Conservation (phyloP, 2,329 filamentous ascomycete genomes). For the Phaeosphaeria sp. region DNA sequence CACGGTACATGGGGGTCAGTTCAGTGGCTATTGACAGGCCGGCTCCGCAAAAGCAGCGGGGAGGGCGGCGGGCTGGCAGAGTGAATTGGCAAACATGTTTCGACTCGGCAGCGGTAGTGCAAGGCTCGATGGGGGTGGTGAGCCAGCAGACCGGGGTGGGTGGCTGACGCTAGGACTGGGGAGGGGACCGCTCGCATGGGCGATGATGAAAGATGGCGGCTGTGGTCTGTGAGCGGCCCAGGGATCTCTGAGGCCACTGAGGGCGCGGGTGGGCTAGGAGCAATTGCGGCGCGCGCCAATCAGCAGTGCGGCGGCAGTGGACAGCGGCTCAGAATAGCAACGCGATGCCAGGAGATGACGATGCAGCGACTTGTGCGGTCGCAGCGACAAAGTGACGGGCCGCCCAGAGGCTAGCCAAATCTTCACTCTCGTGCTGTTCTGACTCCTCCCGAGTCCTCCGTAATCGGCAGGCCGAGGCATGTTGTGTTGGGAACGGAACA, state of each 20-base stretch:
- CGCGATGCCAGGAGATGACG: slow-evolving; percentile 4
- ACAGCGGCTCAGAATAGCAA: slow-evolving; percentile 19
- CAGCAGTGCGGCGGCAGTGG: slow-evolving; percentile 15
- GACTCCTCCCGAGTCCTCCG: not conserved
- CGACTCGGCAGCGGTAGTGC: slow-evolving; percentile 37
- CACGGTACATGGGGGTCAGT: slow-evolving; percentile 29
- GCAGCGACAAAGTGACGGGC: slow-evolving; percentile 2
- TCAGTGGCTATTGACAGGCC: slow-evolving; percentile 34
- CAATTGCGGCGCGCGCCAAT: slow-evolving; percentile 21
- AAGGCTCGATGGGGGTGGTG: slow-evolving; percentile 28
- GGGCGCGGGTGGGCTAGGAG: slow-evolving; percentile 16
- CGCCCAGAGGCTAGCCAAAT: not conserved
- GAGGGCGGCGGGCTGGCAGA: slow-evolving; percentile 27
- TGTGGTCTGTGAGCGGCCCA: slow-evolving; percentile 35
- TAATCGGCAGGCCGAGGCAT: slow-evolving; percentile 5
- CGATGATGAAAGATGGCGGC: slow-evolving; percentile 35
- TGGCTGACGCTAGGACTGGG: slow-evolving; percentile 40
- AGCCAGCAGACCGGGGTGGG: slow-evolving; percentile 29
- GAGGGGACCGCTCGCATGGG: slow-evolving; percentile 32
- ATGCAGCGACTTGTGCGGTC: slow-evolving; percentile 10
- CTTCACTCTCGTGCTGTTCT: not conserved
- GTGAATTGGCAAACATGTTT: slow-evolving; percentile 33
- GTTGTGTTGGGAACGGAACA: not conserved
- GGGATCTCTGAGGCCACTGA: slow-evolving; percentile 23
- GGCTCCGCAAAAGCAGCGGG: slow-evolving; percentile 35